Evolutionary conservation across 129 eudicot species (phyloP).

Genomic region (Flaveria ramosissima): DNA sequence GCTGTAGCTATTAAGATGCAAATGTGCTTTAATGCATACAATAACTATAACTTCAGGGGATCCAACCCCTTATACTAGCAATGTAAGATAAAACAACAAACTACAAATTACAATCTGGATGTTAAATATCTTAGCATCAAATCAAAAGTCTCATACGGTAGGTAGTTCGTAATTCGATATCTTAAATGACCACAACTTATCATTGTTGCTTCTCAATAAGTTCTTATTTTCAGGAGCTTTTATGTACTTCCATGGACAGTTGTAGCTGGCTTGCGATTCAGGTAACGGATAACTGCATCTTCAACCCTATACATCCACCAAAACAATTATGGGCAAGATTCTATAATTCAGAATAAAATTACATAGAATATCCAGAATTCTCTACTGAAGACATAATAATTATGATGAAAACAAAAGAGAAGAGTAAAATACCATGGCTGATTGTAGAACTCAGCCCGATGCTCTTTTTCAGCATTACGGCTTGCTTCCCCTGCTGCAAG

Average conservation of each 20-base stretch:
- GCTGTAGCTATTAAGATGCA: slow-evolving; percentile 4
- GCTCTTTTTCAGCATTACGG: slow-evolving; percentile 77
- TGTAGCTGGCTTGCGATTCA: slow-evolving; percentile 71
- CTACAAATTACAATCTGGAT: slow-evolving; percentile 30
- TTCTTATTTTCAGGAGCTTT: slow-evolving; percentile 15
- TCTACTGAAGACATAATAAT: background rate
- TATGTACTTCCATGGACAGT: slow-evolving; percentile 62
- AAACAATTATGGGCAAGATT: background rate
- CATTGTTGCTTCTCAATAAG: slow-evolving; percentile 17
- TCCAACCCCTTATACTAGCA: slow-evolving; percentile 22
- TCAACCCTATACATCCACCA: slow-evolving; percentile 72
- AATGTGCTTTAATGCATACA: slow-evolving; percentile 3
- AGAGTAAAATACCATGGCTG: slow-evolving; percentile 68
- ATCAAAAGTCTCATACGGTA: slow-evolving; percentile 4
- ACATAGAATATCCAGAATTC: background rate
- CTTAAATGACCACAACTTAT: slow-evolving; percentile 16
- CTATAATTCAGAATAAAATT: background rate
- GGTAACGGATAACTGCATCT: slow-evolving; percentile 95
- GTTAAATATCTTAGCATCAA: slow-evolving; percentile 7
- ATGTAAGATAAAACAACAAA: slow-evolving; percentile 14
- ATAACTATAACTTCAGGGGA: slow-evolving; percentile 13
- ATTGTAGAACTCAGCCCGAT: slow-evolving; percentile 76
- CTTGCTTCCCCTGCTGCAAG: slow-evolving; percentile 68
- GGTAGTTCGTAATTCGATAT: slow-evolving; percentile 16
- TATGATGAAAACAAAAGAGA: background rate